phyloP scores from a whole-genome alignment of 2,329 filamentous ascomycete genomes.

The Alternaria arbusti region DNA sequence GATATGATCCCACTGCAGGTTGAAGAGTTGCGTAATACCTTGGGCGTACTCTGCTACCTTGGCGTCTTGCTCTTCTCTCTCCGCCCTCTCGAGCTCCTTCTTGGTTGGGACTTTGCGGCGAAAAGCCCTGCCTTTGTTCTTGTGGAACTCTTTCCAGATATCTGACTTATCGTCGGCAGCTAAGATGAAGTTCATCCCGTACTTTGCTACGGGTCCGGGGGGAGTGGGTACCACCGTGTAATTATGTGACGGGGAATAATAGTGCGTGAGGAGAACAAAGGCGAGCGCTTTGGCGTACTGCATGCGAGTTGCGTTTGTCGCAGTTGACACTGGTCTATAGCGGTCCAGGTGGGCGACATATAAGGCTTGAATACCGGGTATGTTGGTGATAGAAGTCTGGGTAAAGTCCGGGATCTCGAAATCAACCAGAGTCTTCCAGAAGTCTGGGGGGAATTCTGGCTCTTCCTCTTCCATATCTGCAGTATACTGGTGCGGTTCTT shows the following conservation, averaged over 20 bases:
- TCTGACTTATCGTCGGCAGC: constrained; percentile 12
- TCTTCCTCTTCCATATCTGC: neutral
- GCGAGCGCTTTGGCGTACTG: constrained; percentile 25
- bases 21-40: neutral
- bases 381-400: constrained; percentile 7
- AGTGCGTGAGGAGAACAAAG: constrained; percentile 26
- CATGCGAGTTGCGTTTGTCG: constrained; percentile 18
- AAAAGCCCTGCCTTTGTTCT: constrained; percentile 6
- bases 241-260: constrained; percentile 27
- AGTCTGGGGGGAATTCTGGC: neutral
- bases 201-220: constrained; percentile 12
- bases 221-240: constrained; percentile 19
- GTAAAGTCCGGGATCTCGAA: constrained; percentile 5
- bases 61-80: neutral
- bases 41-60: neutral
- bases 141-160: neutral
- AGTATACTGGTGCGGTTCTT: neutral
- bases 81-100: neutral
- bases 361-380: constrained; percentile 15
- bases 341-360: constrained; percentile 15
- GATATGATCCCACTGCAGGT: constrained; percentile 20
- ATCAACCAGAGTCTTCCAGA: constrained; percentile 1
- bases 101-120: neutral
- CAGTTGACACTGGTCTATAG: constrained; percentile 8
- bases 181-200: constrained; percentile 23